Evolutionary conservation across 169 alveolate genomes (phyloP).

Genomic region (Perkinsus olseni): DNA sequence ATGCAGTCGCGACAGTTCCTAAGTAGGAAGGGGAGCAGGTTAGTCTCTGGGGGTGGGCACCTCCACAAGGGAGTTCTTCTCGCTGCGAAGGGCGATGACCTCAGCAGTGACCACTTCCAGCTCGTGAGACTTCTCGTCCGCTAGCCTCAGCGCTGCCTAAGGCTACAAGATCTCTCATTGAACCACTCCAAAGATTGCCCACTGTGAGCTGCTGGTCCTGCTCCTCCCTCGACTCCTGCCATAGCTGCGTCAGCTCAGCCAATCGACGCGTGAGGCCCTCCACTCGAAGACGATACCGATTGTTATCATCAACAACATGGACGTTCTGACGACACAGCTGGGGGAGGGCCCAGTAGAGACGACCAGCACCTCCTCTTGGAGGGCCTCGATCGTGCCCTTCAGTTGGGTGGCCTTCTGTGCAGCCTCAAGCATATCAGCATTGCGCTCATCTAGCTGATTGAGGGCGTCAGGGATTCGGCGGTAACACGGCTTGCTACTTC

Average conservation of each 20-base stretch:
- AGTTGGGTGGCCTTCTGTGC: not conserved
- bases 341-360: not conserved
- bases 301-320: not conserved
- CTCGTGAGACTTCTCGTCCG: not conserved
- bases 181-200: not conserved
- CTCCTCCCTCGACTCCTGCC: not conserved
- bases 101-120: not conserved
- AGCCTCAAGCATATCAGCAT: not conserved
- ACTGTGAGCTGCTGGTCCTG: not conserved
- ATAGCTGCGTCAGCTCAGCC: not conserved
- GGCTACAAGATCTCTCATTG: not conserved
- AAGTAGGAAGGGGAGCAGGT: no score
- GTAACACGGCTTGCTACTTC: not conserved
- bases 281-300: not conserved
- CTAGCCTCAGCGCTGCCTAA: not conserved
- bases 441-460: not conserved
- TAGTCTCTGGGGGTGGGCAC: not conserved
- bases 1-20: not conserved
- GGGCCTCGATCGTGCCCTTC: not conserved
- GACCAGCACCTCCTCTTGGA: not conserved
- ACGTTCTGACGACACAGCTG: not conserved
- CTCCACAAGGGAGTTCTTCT: not conserved
- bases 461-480: not conserved
- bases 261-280: not conserved
- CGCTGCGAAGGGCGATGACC: not conserved